Evolutionary conservation across 2,329 filamentous ascomycete species (phyloP), one percentile per base, ranked within the genome.

Genomic region (Tolypocladium amazonense): DNA sequence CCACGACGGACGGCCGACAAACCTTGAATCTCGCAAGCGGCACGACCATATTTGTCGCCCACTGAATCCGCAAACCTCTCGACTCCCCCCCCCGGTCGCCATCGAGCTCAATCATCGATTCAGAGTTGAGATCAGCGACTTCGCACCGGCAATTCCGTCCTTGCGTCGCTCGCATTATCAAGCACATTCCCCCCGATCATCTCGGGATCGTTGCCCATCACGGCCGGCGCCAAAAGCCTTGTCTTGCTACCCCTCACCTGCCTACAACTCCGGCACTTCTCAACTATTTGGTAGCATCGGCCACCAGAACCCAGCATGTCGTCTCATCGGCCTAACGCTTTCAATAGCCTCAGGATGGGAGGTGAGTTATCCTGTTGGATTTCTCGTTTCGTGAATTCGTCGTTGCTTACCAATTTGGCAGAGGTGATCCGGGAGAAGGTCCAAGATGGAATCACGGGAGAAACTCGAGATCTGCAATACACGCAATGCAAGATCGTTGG

Each of bases 401-500:
- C 56, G 59, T 62, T 57, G 62, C 69, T 72, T 66, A 70, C 65
- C 59, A 43, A 62, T 64, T 65, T 3, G 18, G 39, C 71, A 97
- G 94, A 99, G 83, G 89, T 97, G 66, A 91, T 99, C 74, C 92
- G 92, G 74, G 94, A 99, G 79, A 97, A 96, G 80, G 94, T 99
- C 67, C 94, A 99, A 76, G 94, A 99, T 82, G 94, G 94, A 73
- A 81, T 96, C 66, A 99, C 94, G 18, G 94, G 94, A 69, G 94
- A 99, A 76, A 96, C 92, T 70, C 88, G 90, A 75, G 94, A 99
- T 71, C 86, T 99, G 78, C 91, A 96, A 75, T 99, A 99, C 77
- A 97, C 94, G 60, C 94, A 97, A 75, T 97, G 93, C 82, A 99
- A 99, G 80, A 97, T 99, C 70, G 94, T 99, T 56, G 94, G 94